Evolutionary conservation across 441 rosid species (phyloP).

Genomic region (Adansonia gregorii): DNA sequence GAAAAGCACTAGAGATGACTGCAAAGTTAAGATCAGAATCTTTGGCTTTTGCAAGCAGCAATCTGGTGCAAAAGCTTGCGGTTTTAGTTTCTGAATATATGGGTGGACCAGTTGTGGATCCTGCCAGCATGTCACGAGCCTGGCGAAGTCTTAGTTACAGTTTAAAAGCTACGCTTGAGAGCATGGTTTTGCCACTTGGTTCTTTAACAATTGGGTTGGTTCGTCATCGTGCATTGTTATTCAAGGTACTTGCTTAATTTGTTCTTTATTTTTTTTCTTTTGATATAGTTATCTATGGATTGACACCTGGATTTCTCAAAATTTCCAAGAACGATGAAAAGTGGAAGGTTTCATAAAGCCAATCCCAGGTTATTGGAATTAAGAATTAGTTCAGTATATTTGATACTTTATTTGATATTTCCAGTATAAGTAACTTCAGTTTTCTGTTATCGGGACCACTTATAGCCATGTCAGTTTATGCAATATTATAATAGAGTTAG

Average conservation of each 20-base stretch:
- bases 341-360: constrained; percentile 2
- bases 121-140: constrained; percentile 67
- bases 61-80: constrained; percentile 70
- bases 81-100: constrained; percentile 79
- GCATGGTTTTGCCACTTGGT: constrained; percentile 97
- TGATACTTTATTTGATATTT: constrained; percentile 1
- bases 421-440: not conserved
- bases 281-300: not conserved
- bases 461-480: not conserved
- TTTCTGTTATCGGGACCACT: not conserved
- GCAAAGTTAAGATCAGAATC: constrained; percentile 56
- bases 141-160: constrained; percentile 79
- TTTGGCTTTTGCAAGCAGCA: constrained; percentile 43
- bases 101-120: constrained; percentile 95
- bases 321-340: not conserved
- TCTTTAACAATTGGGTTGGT: constrained; percentile 90
- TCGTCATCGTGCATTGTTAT: constrained; percentile 92
- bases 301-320: constrained; percentile 7
- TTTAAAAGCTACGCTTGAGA: constrained; percentile 81
- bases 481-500: not conserved
- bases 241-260: constrained; percentile 60
- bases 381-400: not conserved
- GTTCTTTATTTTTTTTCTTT: not conserved
- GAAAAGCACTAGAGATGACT: constrained; percentile 65
- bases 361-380: constrained; percentile 3